Evolutionary conservation across 306 rosid species (phyloP), one percentile per base, ranked within the genome.

Genomic region (Morella rubra): DNA sequence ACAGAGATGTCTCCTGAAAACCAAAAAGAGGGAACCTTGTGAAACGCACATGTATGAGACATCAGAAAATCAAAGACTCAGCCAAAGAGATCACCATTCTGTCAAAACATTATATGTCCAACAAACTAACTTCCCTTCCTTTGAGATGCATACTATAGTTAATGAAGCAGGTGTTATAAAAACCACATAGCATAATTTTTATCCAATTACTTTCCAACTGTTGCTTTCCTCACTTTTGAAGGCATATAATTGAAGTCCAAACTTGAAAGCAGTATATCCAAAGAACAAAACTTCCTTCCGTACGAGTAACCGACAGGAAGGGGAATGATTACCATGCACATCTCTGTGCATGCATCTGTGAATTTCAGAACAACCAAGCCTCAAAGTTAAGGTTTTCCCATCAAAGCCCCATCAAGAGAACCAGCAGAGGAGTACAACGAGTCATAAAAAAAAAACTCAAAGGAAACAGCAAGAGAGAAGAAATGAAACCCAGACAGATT

Each of bases 1-100:
- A 85, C 96, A 89, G 79, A 80, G 67, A 87, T 95, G 99, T 71
- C 84, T 89, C 98, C 98, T 92, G 93, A 87, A 81, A 84, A 81
- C 68, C 40, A 74, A 81, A 37, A 78, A 83, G 77, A 77, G 80
- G 18, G 73, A 81, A 83, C 66, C 73, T 18, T 69, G 51, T 49
- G 22, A 42, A 72, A 53, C 49, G 44, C 62, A 32, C 44, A 19
- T n/a, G 44, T 8, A 72, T 18, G 66, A 84, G 73, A 55, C 78
- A 77, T 47, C 66, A 54, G 56, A 69, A 69, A 53, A 20, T 8
- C 13, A 44, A 20, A 61, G 68, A 32, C 68, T 27, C 4, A 15
- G 19, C 13, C 67, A 9, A 66, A 18, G 5, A 18, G 27, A 10
- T 27, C 7, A 66, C 51, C 27, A 10, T 22, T 65, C 47, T 66